Conservation (phyloP, 2,329 filamentous ascomycete species). For the Neocatenulostroma microsporum region DNA sequence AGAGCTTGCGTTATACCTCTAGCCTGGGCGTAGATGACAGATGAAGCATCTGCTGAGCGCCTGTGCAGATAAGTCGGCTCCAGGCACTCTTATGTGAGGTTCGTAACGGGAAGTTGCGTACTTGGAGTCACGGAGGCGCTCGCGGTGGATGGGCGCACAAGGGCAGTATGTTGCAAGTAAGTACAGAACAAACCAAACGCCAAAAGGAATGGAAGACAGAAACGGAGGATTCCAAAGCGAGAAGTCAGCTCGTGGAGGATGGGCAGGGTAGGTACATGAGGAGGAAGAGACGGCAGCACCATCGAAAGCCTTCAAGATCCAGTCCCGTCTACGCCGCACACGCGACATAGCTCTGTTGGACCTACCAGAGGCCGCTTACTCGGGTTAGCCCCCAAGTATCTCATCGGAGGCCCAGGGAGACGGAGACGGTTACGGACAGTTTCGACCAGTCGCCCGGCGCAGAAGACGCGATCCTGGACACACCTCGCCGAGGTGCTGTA, state of each 20-base stretch:
- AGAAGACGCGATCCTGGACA: background rate
- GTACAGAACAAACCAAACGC: conserved; percentile 1
- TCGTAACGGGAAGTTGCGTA: background rate
- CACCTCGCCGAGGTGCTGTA: no score
- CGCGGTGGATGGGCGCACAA: conserved; percentile 4
- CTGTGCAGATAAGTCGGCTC: no score
- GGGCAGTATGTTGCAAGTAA: background rate
- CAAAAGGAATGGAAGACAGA: no score
- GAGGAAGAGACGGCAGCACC: background rate
- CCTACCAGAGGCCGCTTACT: background rate
- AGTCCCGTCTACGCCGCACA: conserved; percentile 1
- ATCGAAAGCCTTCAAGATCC: background rate
- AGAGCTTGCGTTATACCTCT: no score
- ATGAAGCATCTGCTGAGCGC: no score
- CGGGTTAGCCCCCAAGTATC: no score
- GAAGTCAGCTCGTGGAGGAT: background rate
- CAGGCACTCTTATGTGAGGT: no score
- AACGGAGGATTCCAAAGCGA: no score
- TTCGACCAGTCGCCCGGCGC: conserved; percentile 1
- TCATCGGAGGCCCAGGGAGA: conserved; percentile 1
- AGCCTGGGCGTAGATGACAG: no score
- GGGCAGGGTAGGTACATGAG: background rate
- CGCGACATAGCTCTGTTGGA: background rate
- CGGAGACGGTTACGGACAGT: background rate
- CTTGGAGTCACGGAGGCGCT: conserved; percentile 2